Evolutionary conservation across 345 rosid species (phyloP).

Genomic region (Populus alba): DNA sequence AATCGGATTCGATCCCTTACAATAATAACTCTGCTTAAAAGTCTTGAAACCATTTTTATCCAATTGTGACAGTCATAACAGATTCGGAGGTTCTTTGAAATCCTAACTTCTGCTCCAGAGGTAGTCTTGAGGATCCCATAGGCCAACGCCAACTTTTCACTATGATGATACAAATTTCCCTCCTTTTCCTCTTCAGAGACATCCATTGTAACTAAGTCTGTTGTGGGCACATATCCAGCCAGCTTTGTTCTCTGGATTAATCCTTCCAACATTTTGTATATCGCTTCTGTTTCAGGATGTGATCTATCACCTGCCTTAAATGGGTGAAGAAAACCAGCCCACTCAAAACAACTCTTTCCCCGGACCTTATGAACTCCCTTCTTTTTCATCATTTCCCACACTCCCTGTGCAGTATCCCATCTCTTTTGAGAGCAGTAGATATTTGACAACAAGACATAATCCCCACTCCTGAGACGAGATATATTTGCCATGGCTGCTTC

Average conservation of each 20-base stretch:
- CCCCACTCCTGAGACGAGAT: slow-evolving; percentile 55
- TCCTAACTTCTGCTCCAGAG: slow-evolving; percentile 60
- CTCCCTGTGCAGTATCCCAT: slow-evolving; percentile 62
- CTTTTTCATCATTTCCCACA: slow-evolving; percentile 63
- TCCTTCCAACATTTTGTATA: slow-evolving; percentile 53
- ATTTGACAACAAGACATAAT: slow-evolving; percentile 74
- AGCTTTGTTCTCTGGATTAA: slow-evolving; percentile 43
- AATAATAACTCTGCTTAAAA: slow-evolving; percentile 55
- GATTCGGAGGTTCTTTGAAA: slow-evolving; percentile 73
- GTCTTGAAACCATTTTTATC: slow-evolving; percentile 62
- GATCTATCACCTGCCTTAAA: slow-evolving; percentile 72
- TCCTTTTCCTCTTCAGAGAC: slow-evolving; percentile 83
- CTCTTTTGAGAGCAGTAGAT: slow-evolving; percentile 58
- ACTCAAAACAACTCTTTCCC: slow-evolving; percentile 84
- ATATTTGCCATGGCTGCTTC: slow-evolving; percentile 65
- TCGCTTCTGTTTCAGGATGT: slow-evolving; percentile 55
- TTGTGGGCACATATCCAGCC: slow-evolving; percentile 60
- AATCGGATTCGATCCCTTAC: slow-evolving; percentile 78
- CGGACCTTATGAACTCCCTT: slow-evolving; percentile 55
- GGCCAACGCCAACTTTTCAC: slow-evolving; percentile 83
- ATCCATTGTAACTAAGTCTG: slow-evolving; percentile 82
- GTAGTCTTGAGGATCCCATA: slow-evolving; percentile 66
- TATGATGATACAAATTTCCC: slow-evolving; percentile 61
- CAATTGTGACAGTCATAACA: slow-evolving; percentile 79
- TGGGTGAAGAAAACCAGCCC: slow-evolving; percentile 56